Conservation (phyloP, 352 stramenopile genomes). For the Phytophthora idaei region DNA sequence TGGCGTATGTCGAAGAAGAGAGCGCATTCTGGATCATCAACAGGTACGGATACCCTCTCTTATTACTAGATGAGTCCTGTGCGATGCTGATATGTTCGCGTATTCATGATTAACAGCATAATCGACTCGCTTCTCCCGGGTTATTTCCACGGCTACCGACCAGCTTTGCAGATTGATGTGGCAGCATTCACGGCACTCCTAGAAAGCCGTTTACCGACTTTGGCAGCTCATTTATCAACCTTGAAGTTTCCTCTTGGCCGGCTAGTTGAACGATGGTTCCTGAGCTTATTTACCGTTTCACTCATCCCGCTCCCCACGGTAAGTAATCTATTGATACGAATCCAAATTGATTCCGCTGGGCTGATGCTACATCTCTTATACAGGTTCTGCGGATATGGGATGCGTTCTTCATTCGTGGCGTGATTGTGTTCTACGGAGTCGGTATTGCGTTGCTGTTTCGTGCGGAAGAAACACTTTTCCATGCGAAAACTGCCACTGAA, state of each 20-base stretch:
- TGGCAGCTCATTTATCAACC: constrained; percentile 55
- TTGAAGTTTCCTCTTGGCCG: constrained; percentile 62
- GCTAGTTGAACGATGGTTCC: constrained; percentile 72
- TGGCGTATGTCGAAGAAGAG: constrained; percentile 83
- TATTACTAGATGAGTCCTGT: background rate
- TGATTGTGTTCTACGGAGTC: constrained; percentile 75
- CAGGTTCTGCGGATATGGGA: constrained; percentile 83
- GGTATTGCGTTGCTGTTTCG: constrained; percentile 72
- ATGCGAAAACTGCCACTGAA: constrained; percentile 56
- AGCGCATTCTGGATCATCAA: constrained; percentile 85
- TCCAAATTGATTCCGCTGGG: background rate
- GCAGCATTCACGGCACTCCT: constrained; percentile 59
- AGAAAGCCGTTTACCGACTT: constrained; percentile 55
- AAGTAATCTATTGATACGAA: constrained; percentile 5
- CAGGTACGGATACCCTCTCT: constrained; percentile 41
- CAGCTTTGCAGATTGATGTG: constrained; percentile 73
- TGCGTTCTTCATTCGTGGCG: constrained; percentile 72
- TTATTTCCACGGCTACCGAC: constrained; percentile 81
- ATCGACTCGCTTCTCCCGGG: constrained; percentile 70
- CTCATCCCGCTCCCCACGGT: constrained; percentile 75
- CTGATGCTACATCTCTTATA: constrained; percentile 1
- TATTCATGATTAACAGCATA: constrained; percentile 38
- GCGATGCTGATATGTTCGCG: constrained; percentile 3
- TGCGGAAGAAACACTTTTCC: constrained; percentile 70
- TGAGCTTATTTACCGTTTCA: constrained; percentile 76